Percentiles rank a stretch among this genome's conserved stretches.
Conservation (phyloP, 768 basidiomycete genomes). For the Kwoniella heveanensis region DNA sequence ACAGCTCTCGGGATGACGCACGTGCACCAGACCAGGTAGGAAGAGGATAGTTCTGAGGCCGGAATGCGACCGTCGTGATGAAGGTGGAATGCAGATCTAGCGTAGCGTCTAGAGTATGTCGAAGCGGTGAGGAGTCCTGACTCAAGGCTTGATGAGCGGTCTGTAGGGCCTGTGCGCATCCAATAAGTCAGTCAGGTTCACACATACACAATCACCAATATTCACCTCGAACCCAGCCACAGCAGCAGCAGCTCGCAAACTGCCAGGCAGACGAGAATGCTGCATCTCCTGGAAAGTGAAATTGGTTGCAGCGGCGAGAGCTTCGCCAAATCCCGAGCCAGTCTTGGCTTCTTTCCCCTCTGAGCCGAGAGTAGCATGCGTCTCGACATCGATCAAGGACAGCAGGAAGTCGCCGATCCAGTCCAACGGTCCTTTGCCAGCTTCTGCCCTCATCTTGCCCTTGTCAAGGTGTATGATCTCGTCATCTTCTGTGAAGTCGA, state of each 20-base stretch:
- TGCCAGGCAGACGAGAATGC: slow-evolving; percentile 67
- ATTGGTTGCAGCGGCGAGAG: slow-evolving; percentile 71
- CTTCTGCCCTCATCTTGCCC: slow-evolving; percentile 29
- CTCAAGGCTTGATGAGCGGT: slow-evolving; percentile 25
- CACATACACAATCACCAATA: slow-evolving; percentile 19
- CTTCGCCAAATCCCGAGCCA: slow-evolving; percentile 61
- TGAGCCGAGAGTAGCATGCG: background rate
- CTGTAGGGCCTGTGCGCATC: slow-evolving; percentile 27
- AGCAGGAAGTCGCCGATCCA: slow-evolving; percentile 70
- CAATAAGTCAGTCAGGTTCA: background rate
- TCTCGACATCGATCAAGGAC: slow-evolving; percentile 52
- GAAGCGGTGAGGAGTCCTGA: background rate
- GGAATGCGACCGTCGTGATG: slow-evolving; percentile 61
- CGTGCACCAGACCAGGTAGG: slow-evolving; percentile 60
- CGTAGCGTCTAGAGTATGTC: slow-evolving; percentile 38
- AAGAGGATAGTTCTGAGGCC: slow-evolving; percentile 56
- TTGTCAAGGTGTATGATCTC: slow-evolving; percentile 9
- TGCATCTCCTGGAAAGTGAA: slow-evolving; percentile 81
- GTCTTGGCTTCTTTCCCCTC: background rate
- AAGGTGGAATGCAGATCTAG: slow-evolving; percentile 63
- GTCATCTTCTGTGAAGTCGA: background rate
- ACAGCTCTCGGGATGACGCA: slow-evolving; percentile 58
- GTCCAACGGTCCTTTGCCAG: slow-evolving; percentile 57
- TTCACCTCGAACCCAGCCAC: slow-evolving; percentile 67
- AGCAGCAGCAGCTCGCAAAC: slow-evolving; percentile 66